phyloP scores from a whole-genome alignment of 2,329 filamentous ascomycete genomes.

The Zopfia rhizophila region DNA sequence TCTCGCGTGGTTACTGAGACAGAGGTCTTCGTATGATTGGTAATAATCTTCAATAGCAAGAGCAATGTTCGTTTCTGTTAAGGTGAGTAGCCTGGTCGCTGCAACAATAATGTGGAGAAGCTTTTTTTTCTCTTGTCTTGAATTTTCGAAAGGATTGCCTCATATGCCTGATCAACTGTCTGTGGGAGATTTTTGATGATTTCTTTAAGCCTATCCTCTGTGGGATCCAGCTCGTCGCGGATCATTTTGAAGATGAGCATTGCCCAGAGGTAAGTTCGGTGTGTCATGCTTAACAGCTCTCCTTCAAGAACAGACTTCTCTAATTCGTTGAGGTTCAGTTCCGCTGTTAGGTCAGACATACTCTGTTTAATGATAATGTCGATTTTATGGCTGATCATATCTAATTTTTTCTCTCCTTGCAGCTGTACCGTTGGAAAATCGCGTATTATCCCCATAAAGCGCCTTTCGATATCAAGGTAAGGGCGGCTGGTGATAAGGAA shows the following conservation, averaged over 20 bases:
- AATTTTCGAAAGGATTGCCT: neutral
- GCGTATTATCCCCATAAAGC: slow-evolving; percentile 22
- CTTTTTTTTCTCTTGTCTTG: slow-evolving; percentile 14
- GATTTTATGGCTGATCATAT: slow-evolving; percentile 44
- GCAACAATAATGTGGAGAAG: slow-evolving; percentile 16
- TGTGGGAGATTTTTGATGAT: neutral
- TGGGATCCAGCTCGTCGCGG: slow-evolving; percentile 6
- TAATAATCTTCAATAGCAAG: neutral
- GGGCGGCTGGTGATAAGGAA: slow-evolving; percentile 49
- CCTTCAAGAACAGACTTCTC: too few relatives aligned
- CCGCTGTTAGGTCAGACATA: too few relatives aligned
- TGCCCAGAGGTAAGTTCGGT: too few relatives aligned
- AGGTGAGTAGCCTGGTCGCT: slow-evolving; percentile 6
- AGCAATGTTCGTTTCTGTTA: slow-evolving; percentile 5
- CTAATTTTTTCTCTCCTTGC: slow-evolving; percentile 32
- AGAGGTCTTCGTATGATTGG: slow-evolving; percentile 7
- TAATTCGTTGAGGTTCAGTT: too few relatives aligned
- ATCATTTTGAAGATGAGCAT: slow-evolving; percentile 40
- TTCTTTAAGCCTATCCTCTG: slow-evolving; percentile 4
- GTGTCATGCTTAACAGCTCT: slow-evolving; percentile 38
- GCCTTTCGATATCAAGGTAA: slow-evolving; percentile 34
- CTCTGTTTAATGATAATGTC: slow-evolving; percentile 44
- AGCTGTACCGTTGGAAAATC: slow-evolving; percentile 24
- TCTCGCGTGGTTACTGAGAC: neutral
- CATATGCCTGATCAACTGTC: slow-evolving; percentile 2